These are phyloP conservation scores for Melocanna baccifera DNA, from an alignment of 176 grass and related monocot species.

Conservation along the genomic window DNA sequence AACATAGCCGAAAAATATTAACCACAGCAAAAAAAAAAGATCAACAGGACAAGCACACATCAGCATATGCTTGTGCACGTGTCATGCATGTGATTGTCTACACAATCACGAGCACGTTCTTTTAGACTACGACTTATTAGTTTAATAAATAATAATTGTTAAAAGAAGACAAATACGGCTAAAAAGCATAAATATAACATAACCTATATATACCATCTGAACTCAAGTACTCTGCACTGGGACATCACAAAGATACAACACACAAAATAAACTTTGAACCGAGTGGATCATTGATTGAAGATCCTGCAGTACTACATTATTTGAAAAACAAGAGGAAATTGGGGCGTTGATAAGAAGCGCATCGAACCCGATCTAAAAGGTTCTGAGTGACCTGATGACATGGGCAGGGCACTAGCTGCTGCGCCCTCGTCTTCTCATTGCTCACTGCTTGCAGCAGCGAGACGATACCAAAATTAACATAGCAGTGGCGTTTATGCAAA, in stretches of 20 bases:
- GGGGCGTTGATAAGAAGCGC: background rate
- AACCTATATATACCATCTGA: too few species aligned
- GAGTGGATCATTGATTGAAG: background rate
- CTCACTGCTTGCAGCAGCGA: background rate
- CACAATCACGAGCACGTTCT: too few species aligned
- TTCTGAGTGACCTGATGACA: background rate
- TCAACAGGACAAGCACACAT: too few species aligned
- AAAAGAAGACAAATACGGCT: too few species aligned
- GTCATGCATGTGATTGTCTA: too few species aligned
- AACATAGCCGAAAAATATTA: too few species aligned
- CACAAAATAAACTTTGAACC: background rate
- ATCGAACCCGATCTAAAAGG: background rate
- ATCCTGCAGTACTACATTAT: background rate
- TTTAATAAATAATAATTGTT: too few species aligned
- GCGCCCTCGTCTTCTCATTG: background rate
- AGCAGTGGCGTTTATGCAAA: background rate
- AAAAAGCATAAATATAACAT: too few species aligned
- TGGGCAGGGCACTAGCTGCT: background rate
- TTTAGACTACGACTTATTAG: too few species aligned
- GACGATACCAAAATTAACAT: constrained; percentile 6
- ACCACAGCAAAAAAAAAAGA: too few species aligned
- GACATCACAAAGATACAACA: background rate
- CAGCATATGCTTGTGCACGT: too few species aligned
- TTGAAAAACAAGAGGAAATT: background rate
- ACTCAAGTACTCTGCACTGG: background rate